These are phyloP conservation scores for Nemania sp. DNA, from an alignment of 2,329 filamentous ascomycete genomes.

Conservation along the genomic window DNA sequence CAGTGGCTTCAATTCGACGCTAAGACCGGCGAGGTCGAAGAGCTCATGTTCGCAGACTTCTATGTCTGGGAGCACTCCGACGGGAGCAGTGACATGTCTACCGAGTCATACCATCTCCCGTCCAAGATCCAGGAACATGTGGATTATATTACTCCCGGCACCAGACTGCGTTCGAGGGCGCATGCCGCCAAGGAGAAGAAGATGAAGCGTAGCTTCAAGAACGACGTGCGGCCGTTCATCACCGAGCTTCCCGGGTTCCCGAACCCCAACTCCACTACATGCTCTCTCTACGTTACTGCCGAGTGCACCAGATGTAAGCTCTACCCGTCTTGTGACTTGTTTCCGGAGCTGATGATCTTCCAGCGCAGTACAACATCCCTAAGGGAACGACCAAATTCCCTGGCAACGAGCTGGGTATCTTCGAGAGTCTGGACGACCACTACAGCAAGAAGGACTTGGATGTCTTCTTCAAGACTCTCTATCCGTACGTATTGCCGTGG, in stretches of 20 bases:
- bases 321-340: too few relatives aligned
- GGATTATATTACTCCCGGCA: slow-evolving; percentile 34
- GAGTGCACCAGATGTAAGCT: slow-evolving; percentile 33
- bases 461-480: slow-evolving; percentile 36
- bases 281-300: slow-evolving; percentile 31
- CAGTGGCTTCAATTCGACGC: slow-evolving; percentile 45
- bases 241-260: slow-evolving; percentile 26
- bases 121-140: slow-evolving; percentile 31
- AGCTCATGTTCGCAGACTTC: slow-evolving; percentile 42
- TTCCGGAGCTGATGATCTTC: slow-evolving; percentile 1
- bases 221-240: slow-evolving; percentile 25
- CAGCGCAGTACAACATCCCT: slow-evolving; percentile 32
- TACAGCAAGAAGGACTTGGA: slow-evolving; percentile 42
- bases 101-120: slow-evolving; percentile 32
- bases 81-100: slow-evolving; percentile 27
- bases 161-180: slow-evolving; percentile 23
- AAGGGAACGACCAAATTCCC: slow-evolving; percentile 25
- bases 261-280: slow-evolving; percentile 30
- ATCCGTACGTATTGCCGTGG: slow-evolving; percentile 36
- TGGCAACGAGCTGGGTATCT: slow-evolving; percentile 36
- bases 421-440: slow-evolving; percentile 44
- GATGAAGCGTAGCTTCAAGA: slow-evolving; percentile 24
- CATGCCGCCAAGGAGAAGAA: slow-evolving; percentile 17
- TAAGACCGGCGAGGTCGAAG: slow-evolving; percentile 39
- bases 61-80: slow-evolving; percentile 40